phyloP scores from a whole-genome alignment of 108 stramenopile genomes.

The Nitzschia inconspicua region DNA sequence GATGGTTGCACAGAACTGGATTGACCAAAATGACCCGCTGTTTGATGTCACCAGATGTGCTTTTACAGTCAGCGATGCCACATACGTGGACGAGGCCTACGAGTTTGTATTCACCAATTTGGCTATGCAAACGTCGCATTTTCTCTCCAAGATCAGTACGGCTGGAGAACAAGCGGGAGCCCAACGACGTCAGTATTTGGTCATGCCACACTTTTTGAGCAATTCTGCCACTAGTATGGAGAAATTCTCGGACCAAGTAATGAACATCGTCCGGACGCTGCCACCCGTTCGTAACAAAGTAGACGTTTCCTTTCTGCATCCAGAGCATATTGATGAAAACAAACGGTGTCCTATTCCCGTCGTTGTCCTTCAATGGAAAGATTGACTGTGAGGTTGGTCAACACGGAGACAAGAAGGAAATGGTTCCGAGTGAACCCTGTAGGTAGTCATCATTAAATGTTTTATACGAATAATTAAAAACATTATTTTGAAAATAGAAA shows the following conservation, averaged over 20 bases:
- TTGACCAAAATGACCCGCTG: constrained; percentile 49
- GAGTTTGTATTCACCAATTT: constrained; percentile 82
- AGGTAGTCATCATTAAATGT: too few species aligned
- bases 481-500: too few species aligned
- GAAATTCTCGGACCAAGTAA: constrained; percentile 56
- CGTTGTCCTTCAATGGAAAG: constrained; percentile 64
- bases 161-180: constrained; percentile 13
- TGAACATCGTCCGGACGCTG: constrained; percentile 43
- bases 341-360: constrained; percentile 68
- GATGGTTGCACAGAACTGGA: constrained; percentile 64
- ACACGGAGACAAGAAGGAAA: too few species aligned
- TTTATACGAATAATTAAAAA: too few species aligned
- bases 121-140: constrained; percentile 50
- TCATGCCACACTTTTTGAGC: constrained; percentile 67
- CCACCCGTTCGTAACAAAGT: constrained; percentile 48
- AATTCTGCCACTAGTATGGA: constrained; percentile 70
- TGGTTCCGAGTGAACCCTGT: too few species aligned
- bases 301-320: constrained; percentile 47
- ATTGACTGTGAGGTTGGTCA: too few species aligned
- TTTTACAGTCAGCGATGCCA: constrained; percentile 60
- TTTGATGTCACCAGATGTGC: constrained; percentile 30
- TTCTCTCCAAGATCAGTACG: not conserved
- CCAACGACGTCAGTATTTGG: constrained; percentile 58
- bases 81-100: constrained; percentile 72
- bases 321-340: constrained; percentile 57